These are phyloP conservation scores for Yamadazyma membranifaciens DNA, from an alignment of 1,139 yeast genomes.

Conservation along the genomic window DNA sequence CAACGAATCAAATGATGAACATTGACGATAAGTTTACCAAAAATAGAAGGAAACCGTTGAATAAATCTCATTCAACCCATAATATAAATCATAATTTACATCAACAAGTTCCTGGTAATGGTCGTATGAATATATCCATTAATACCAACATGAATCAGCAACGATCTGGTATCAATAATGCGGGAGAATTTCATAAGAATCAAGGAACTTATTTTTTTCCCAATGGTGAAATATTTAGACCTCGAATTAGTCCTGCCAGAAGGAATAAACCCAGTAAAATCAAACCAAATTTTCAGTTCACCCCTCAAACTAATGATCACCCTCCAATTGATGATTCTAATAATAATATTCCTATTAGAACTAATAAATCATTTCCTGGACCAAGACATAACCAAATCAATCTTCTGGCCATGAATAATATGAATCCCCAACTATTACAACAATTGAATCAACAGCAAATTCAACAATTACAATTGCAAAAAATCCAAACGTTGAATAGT, in stretches of 20 bases:
- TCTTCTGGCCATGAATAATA: too few relatives aligned
- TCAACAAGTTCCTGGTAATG: background rate
- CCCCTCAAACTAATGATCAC: constrained; percentile 5
- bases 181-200: constrained; percentile 11
- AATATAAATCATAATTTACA: background rate
- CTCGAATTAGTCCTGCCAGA: constrained; percentile 36
- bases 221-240: constrained; percentile 55
- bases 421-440: background rate
- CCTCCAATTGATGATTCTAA: constrained; percentile 2
- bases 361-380: background rate
- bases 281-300: constrained; percentile 7
- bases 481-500: too few relatives aligned
- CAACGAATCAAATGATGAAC: constrained; percentile 40
- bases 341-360: background rate
- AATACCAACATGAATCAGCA: background rate
- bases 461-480: too few relatives aligned
- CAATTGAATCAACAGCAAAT: background rate
- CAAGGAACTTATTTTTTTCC: constrained; percentile 47
- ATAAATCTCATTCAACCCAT: background rate
- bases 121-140: background rate
- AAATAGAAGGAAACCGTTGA: constrained; percentile 4
- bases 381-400: too few relatives aligned
- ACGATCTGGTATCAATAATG: constrained; percentile 3
- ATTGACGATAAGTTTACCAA: constrained; percentile 37
- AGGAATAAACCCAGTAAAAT: constrained; percentile 39